Evolutionary conservation across 371 early-diverging fungal species (phyloP), one percentile per base, ranked within the genome.

Genomic region (Phascolomyces articulosus): DNA sequence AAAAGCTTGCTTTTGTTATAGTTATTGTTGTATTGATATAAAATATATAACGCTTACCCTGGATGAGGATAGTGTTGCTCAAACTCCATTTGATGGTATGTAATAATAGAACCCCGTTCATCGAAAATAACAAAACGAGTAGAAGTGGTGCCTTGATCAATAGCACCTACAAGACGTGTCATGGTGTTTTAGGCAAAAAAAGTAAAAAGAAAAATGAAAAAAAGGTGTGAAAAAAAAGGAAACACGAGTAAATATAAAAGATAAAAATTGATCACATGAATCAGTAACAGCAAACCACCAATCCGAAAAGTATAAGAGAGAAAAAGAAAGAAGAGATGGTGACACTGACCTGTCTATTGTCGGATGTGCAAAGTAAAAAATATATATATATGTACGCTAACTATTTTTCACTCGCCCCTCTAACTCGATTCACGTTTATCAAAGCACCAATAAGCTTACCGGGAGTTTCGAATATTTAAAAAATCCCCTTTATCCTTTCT

Each of bases 141-240:
- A 18, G 94, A 94, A 15, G 93, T 91, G 13, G 98, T 98, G 68
- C 98, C 98, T 77, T 98, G 95, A 77, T 98, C 98, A 60, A 98
- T 93, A 67, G 98, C 85, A 47, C 94, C 96, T 53, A 98, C 62
- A 34, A 61, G 62, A 18, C 53, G 51, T 18, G 62, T 48, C 62
- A 61, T 61, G 10, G 29, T 76, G 29, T 4, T 34, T 1, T 24
- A 53, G 23, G 40, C 26, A 65, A 60, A 55, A 40, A 41, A 59
- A 65, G 23, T 13, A 28, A 60, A 55, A 47, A 54, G 31, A 53
- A 40, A 49, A 44, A 49, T 38, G 49, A 51, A 53, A 51, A 26
- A 40, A 23, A 59, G 47, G 31, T 41, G 47, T 24, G 28, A 59
- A 40, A 63, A 59, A 16, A 8, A 54, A 34, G 21, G 47, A 47